phyloP scores from a whole-genome alignment of 164 flowering plant species.

The Macadamia integrifolia region DNA sequence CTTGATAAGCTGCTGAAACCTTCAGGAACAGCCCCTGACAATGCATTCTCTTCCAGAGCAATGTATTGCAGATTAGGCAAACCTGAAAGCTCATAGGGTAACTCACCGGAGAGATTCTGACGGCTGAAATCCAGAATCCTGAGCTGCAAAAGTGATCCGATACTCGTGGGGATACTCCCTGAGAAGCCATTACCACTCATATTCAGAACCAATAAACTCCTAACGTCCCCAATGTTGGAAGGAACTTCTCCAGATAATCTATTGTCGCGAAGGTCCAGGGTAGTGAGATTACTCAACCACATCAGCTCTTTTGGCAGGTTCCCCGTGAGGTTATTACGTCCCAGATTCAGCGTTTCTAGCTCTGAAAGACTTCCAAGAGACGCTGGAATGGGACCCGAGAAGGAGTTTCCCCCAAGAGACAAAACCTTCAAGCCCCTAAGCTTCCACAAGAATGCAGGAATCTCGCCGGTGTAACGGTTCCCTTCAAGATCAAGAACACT shows the following conservation, averaged over 20 bases:
- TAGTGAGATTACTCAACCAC: constrained; percentile 40
- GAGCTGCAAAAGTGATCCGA: constrained; percentile 47
- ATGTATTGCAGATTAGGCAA: constrained; percentile 57
- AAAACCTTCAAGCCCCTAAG: constrained; percentile 35
- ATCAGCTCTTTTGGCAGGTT: constrained; percentile 41
- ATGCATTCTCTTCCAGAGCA: constrained; percentile 45
- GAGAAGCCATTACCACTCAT: constrained; percentile 54
- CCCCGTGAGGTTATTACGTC: constrained; percentile 47
- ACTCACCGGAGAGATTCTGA: constrained; percentile 51
- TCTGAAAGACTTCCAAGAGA: constrained; percentile 29
- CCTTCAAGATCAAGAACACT: constrained; percentile 52
- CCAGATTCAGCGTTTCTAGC: constrained; percentile 43
- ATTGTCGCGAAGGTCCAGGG: constrained; percentile 49
- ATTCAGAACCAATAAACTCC: constrained; percentile 39
- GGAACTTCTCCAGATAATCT: constrained; percentile 41
- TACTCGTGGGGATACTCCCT: constrained; percentile 48
- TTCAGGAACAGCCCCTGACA: constrained; percentile 58
- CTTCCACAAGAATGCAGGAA: constrained; percentile 39
- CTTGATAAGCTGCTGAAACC: constrained; percentile 64
- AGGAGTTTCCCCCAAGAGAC: constrained; percentile 49
- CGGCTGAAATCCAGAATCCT: constrained; percentile 55
- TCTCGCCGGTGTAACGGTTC: constrained; percentile 45
- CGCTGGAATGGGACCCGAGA: constrained; percentile 44
- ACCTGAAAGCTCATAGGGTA: constrained; percentile 66
- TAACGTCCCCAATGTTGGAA: constrained; percentile 32